A percentile compares a stretch with the other conserved stretches of the same genome.
Conservation (phyloP, 2,329 filamentous ascomycete species). For the Cytospora schulzeri region DNA sequence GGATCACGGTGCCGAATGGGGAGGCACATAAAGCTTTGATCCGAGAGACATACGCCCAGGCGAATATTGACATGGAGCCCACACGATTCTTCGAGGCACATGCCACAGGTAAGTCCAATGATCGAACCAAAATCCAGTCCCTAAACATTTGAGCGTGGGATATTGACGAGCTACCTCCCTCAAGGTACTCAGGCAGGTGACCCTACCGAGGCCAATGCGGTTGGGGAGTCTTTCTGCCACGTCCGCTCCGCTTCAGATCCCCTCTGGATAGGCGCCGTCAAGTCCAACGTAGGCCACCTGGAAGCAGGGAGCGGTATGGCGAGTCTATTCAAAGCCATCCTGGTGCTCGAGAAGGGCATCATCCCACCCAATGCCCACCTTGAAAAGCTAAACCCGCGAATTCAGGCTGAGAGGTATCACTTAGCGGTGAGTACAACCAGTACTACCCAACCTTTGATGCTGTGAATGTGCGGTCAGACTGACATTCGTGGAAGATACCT, state of each 20-base stretch:
- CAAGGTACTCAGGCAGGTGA: constrained; percentile 26
- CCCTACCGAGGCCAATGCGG: constrained; percentile 55
- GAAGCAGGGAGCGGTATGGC: constrained; percentile 58
- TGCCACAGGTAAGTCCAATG: constrained; percentile 5
- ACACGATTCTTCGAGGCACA: constrained; percentile 36
- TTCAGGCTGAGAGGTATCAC: constrained; percentile 43
- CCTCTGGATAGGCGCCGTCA: constrained; percentile 54
- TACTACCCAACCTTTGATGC: neutral
- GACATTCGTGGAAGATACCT: constrained; percentile 40
- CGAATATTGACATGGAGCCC: constrained; percentile 45
- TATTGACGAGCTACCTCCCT: constrained; percentile 44
- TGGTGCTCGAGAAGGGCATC: constrained; percentile 50
- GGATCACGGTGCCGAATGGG: constrained; percentile 41
- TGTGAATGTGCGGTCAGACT: neutral
- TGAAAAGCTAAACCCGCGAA: constrained; percentile 50
- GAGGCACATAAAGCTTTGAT: constrained; percentile 55
- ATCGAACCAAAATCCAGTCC: too few relatives aligned
- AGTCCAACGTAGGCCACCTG: constrained; percentile 60
- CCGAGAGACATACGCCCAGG: constrained; percentile 45
- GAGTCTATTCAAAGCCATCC: constrained; percentile 50
- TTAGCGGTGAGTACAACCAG: neutral
- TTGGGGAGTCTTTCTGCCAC: constrained; percentile 33
- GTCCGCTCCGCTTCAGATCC: constrained; percentile 32
- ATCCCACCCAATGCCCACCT: constrained; percentile 54
- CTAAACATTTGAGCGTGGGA: neutral